Conservation (phyloP, 2,329 filamentous ascomycete genomes). For the Polychaeton citri region DNA sequence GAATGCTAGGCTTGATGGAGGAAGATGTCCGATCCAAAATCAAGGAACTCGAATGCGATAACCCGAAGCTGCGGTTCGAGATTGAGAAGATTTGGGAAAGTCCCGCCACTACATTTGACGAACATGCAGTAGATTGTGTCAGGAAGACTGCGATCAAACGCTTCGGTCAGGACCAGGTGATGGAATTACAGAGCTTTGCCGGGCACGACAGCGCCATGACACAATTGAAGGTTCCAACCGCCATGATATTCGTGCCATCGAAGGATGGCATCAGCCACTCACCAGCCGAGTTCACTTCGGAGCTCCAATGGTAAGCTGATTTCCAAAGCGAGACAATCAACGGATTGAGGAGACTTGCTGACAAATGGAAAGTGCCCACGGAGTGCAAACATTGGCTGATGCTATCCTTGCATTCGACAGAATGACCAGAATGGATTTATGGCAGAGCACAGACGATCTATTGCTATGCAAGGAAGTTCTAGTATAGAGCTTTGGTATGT, state of each 20-base stretch:
- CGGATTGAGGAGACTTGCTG: no score
- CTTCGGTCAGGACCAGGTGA: background rate
- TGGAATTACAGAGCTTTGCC: constrained; percentile 5
- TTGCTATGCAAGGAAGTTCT: no score
- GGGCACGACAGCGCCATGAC: constrained; percentile 20
- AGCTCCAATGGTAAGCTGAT: background rate
- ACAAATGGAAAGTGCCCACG: no score
- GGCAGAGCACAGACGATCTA: no score
- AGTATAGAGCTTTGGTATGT: no score
- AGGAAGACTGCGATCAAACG: constrained; percentile 3
- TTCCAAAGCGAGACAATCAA: no score
- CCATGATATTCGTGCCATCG: constrained; percentile 19
- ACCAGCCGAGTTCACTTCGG: constrained; percentile 13
- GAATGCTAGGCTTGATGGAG: constrained; percentile 12
- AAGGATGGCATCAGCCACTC: constrained; percentile 16
- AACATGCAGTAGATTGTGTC: constrained; percentile 12
- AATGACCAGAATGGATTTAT: no score
- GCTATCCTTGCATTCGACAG: no score
- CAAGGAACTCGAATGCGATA: background rate
- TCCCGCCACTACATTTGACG: constrained; percentile 12
- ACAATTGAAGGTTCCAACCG: constrained; percentile 14
- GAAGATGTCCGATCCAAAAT: constrained; percentile 6
- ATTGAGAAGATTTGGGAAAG: constrained; percentile 10
- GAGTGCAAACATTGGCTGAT: no score
- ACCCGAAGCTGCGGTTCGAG: constrained; percentile 2